phyloP scores from a whole-genome alignment of 2,329 filamentous ascomycete species.

The Cytospora chrysosperma region DNA sequence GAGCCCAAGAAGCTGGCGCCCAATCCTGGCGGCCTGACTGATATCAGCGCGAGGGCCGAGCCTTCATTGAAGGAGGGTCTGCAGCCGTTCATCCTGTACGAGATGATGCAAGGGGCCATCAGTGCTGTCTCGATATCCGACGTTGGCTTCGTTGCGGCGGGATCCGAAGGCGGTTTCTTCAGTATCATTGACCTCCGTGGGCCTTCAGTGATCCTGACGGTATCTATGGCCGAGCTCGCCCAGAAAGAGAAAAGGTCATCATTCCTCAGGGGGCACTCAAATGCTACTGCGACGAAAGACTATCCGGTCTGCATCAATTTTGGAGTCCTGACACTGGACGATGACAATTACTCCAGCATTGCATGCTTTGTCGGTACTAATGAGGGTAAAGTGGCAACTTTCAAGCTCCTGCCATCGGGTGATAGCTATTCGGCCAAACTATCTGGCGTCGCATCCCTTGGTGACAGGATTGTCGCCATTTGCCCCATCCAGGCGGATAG shows the following conservation, averaged over 20 bases:
- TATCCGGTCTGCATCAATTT: conserved; percentile 85
- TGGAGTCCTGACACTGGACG: conserved; percentile 87
- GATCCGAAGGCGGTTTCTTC: conserved; percentile 78
- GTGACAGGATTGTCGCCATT: conserved; percentile 72
- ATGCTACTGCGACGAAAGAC: conserved; percentile 55
- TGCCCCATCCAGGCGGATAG: conserved; percentile 76
- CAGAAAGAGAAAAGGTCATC: conserved; percentile 76
- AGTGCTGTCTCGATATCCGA: conserved; percentile 82
- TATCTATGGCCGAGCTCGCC: conserved; percentile 68
- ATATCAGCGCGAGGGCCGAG: conserved; percentile 73
- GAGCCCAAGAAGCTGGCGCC: conserved; percentile 49
- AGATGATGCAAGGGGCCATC: conserved; percentile 80
- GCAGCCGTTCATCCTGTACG: conserved; percentile 75
- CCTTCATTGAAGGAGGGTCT: conserved; percentile 64
- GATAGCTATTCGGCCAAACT: conserved; percentile 71
- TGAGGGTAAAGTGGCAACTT: conserved; percentile 77
- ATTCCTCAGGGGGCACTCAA: conserved; percentile 60
- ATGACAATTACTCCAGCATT: conserved; percentile 94
- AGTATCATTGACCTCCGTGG: conserved; percentile 85
- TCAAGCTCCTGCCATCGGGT: conserved; percentile 80
- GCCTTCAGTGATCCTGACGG: conserved; percentile 77
- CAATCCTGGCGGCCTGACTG: conserved; percentile 68
- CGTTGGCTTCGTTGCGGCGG: conserved; percentile 85
- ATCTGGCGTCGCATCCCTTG: conserved; percentile 65
- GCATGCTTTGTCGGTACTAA: conserved; percentile 89